Conservation (phyloP, 2,329 filamentous ascomycete genomes). For the Lecanicillium sp. region DNA sequence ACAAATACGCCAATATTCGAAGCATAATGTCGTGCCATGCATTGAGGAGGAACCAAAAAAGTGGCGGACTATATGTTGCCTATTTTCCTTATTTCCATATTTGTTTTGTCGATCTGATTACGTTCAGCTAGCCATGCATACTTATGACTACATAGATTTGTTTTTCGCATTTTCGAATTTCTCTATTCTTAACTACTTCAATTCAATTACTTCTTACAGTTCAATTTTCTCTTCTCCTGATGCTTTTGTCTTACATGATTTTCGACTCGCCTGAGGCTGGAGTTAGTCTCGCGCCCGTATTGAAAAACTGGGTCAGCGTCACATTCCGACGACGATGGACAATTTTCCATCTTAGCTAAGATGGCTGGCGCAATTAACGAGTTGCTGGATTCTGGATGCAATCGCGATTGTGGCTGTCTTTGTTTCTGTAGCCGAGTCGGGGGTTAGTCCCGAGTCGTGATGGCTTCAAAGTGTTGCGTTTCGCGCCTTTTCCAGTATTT, state of each 20-base stretch:
- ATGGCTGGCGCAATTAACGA: neutral
- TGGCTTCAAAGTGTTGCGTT: neutral
- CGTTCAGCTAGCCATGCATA: neutral
- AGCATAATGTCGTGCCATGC: no score
- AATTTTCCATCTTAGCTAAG: conserved; percentile 7
- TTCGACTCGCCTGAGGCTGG: no score
- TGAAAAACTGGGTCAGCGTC: neutral
- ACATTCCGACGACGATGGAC: neutral
- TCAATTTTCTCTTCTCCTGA: neutral
- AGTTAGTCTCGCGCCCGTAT: neutral
- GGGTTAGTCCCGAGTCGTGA: neutral
- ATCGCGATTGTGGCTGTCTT: neutral
- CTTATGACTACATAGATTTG: conserved; percentile 3
- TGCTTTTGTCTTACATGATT: conserved; percentile 3
- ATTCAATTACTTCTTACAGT: neutral
- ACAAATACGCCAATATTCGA: conserved; percentile 3
- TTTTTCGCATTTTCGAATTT: neutral
- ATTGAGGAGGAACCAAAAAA: neutral
- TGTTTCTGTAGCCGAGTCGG: neutral
- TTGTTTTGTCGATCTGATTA: conserved; percentile 3
- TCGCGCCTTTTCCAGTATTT: no score
- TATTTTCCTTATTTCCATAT: neutral
- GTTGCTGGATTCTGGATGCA: neutral
- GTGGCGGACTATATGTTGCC: neutral
- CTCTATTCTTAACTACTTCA: neutral